Percentiles rank a stretch among this genome's conserved stretches.
phyloP scores from a whole-genome alignment of 2,329 filamentous ascomycete species.

The Didymellaceae sp. region DNA sequence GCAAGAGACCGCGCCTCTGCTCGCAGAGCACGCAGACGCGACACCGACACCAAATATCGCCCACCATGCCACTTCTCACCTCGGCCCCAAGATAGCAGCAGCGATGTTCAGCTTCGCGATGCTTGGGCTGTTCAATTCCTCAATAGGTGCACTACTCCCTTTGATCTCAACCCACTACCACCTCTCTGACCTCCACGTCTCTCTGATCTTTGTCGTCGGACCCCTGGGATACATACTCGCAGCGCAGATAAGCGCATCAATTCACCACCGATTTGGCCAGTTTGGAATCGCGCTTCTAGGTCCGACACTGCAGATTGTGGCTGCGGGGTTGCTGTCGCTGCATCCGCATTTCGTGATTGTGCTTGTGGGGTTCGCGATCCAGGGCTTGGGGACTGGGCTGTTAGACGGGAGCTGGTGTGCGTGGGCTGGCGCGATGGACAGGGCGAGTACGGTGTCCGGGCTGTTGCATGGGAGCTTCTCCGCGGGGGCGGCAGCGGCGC shows the following conservation, averaged over 20 bases:
- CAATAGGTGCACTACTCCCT: conserved; percentile 45
- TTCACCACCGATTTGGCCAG: conserved; percentile 53
- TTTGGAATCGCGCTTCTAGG: conserved; percentile 52
- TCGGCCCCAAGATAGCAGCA: conserved; percentile 53
- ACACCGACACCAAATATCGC: not conserved
- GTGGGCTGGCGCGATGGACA: conserved; percentile 52
- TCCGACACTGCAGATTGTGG: conserved; percentile 47
- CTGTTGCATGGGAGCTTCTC: conserved; percentile 53
- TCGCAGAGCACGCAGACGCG: not conserved
- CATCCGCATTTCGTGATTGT: conserved; percentile 44
- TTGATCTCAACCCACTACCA: conserved; percentile 50
- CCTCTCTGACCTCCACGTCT: conserved; percentile 53
- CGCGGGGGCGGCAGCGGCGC: conserved; percentile 49
- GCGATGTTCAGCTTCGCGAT: conserved; percentile 66
- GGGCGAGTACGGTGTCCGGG: conserved; percentile 51
- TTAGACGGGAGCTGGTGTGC: conserved; percentile 56
- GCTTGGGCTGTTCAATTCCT: conserved; percentile 53
- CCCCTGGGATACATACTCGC: conserved; percentile 55
- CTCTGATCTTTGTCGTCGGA: conserved; percentile 53
- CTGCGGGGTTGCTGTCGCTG: conserved; percentile 34
- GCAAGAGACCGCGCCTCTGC: conserved; percentile 7
- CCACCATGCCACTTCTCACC: not conserved
- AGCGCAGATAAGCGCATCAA: conserved; percentile 48
- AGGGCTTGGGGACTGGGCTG: conserved; percentile 50
- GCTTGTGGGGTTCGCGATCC: conserved; percentile 40